Base-by-base conservation (phyloP, 768 basidiomycete genomes). In the Boletus pseudopeckii region DNA sequence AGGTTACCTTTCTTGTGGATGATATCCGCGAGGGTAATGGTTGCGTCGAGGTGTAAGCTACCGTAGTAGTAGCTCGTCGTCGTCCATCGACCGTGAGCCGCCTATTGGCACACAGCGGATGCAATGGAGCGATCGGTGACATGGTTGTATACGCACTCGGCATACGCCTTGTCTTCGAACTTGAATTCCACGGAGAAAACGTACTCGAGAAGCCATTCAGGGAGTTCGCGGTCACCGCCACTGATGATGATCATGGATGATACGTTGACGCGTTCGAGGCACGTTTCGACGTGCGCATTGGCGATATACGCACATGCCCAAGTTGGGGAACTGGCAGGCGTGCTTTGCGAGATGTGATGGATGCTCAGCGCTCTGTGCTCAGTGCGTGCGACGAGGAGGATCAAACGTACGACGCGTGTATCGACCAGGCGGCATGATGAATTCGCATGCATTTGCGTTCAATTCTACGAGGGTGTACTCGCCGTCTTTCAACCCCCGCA, bases 31-130 rank as follows among this genome's bases (percentile, higher is more conserved):
- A 97, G 80, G 18, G 80, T 70, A 70, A 85, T 90, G 6, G 90
- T 92, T 0, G 86, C 81, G 45, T 86, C 83, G 24, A 86, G 72
- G 67, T 98, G 92, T 8, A 92, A 71, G 0, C 88, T 87, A 11
- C 82, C 90, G 66, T 90, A 96, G 68, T 93, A 96, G 66, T 90
- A 95, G 60, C 86, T 90, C 0, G 93, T 96, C 1, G 94, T 96
- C 2, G 92, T 94, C 93, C 59, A 22, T 33, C 32, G 18, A 17
- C 45, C 50, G 22, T 61, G 26, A 39, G 56, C 20, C 17, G 51
- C 41, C 20, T 54, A 47, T 48, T 43, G 17, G 14, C 7, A 26
- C 13, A 26, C 11, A 49, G 30, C 17, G 34, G 71, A 80, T 62
- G 86, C 77, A 36, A 96, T 77, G 17, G 82, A 76, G 15, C 87